Evolutionary conservation across 2,329 filamentous ascomycete genomes (phyloP).

Genomic region (Seiridium unicorne): DNA sequence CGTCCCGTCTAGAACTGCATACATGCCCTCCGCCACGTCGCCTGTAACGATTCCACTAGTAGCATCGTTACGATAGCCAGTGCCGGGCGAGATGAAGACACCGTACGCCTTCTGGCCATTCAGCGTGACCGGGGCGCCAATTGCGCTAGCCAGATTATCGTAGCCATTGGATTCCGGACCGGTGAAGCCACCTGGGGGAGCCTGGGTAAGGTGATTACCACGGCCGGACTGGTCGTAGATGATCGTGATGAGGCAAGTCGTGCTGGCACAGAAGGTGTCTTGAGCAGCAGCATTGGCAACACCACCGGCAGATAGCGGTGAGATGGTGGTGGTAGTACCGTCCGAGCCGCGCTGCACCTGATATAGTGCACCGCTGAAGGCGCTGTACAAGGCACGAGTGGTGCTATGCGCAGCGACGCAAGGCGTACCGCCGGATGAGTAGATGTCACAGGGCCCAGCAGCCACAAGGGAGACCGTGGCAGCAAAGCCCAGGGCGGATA

Average conservation of each 20-base stretch:
- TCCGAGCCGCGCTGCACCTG: conserved; percentile 58
- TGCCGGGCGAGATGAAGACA: conserved; percentile 60
- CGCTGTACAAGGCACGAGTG: conserved; percentile 59
- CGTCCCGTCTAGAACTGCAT: conserved; percentile 58
- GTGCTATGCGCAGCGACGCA: conserved; percentile 65
- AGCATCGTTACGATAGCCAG: conserved; percentile 60
- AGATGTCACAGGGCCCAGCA: conserved; percentile 62
- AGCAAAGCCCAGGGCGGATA: conserved; percentile 31
- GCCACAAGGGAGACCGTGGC: conserved; percentile 34
- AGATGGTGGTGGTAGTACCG: conserved; percentile 43
- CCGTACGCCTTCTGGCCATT: conserved; percentile 63
- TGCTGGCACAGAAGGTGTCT: conserved; percentile 58
- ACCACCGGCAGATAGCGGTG: conserved; percentile 54
- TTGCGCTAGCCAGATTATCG: conserved; percentile 59
- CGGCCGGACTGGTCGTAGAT: conserved; percentile 66
- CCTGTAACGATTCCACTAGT: conserved; percentile 51
- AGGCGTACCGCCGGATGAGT: conserved; percentile 55
- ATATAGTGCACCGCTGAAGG: conserved; percentile 54
- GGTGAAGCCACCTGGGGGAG: conserved; percentile 53
- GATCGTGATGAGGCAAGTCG: conserved; percentile 61
- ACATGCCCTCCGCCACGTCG: conserved; percentile 58
- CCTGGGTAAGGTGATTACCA: conserved; percentile 62
- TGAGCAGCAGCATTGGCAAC: conserved; percentile 61
- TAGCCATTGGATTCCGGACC: conserved; percentile 56
- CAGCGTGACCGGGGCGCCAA: conserved; percentile 59